Base-by-base conservation (phyloP, 2,329 filamentous ascomycete genomes). In the Periconia sp. region DNA sequence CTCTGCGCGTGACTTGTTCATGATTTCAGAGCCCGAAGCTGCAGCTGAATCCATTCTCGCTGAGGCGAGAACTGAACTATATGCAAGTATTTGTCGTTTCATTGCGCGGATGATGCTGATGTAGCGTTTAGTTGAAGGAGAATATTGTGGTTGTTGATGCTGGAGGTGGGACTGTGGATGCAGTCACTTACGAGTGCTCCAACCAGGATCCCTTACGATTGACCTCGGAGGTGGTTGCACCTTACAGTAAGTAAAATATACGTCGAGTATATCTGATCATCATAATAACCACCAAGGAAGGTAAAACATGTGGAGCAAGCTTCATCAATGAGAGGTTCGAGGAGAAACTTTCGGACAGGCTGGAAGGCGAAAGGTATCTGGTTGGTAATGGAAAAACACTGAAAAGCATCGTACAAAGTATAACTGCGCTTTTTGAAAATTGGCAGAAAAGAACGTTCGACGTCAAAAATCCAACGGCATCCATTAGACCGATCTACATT, bases 241-340 rank as follows among this genome's bases (percentile, higher is more conserved):
- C 61, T 9, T 47, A 55, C 43, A 60, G 61, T 62, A 45, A 55
- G 55, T 27, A 27, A 5, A 27, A 27, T 5, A 27, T 5, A 27
- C 23, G 8, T 27, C 8, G 23, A 27, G 8, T 54, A n/a, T n/a
- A 37, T 37, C 17, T 15, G 41, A 14, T 13, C 27, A 10, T 43
- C 27, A 19, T 18, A 43, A 45, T 41, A 44, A 30, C 5, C n/a
- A 53, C 31, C 14, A 14, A 27, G 14, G 23, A 23, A 59, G 70
- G 70, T 41, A 59, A 54, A n/a, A 54, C 68, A 7, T 65, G 63
- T 42, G 70, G 69, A 33, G 68, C 65, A 1, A 69, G 64, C 48
- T 70, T 63, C 45, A 55, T 73, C 14, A 71, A 73, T 54, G 57
- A 71, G 41, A 57, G 43, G 20, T 71, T 71, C 42, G 56, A 63